Evolutionary conservation across 106 monocot species (phyloP), one percentile per base, ranked within the genome.

Genomic region (Dactylorhiza incarnata): DNA sequence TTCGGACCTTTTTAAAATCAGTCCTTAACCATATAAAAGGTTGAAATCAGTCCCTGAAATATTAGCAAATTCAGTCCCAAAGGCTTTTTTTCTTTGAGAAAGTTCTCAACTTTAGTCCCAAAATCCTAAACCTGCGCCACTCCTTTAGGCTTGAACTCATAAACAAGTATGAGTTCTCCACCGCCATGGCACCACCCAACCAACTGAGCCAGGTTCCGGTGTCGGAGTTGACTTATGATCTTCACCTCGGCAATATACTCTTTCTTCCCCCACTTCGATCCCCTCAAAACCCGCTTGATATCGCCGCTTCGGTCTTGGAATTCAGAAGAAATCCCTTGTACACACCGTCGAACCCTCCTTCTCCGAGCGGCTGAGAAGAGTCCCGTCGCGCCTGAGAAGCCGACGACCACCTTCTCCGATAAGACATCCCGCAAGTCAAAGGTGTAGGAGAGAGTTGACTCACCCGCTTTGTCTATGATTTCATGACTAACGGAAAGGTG

Each of bases 341-440:
- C 9, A 90, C 90, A 12, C 67, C 52, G 11, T 87, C 90, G 70
- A 90, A 90, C 13, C 90, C 90, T 0, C 90, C 90, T 68, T 90
- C 62, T 22, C 89, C 89, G 11, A 90, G 84, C 80, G 20, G 75
- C 82, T n/a, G 17, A 90, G 74, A 5, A 29, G 2, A 11, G 11
- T 3, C 89, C 89, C 7, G 89, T 87, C 72, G 87, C 23, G 19
- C 85, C 92, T 14, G 92, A 82, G 81, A 92, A 92, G 9, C 92
- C 92, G 54, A 92, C 11, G 68, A 74, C 74, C 4, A 92, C 85
- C 44, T 10, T 49, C 20, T 89, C 83, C 48, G 92, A 85, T 13
- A 92, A 74, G 24, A 76, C 24, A 1, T 86, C 51, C 10, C 74
- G 76, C 47, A 92, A 75, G 68, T 92, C 79, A 29, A 92, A 69